Base-by-base conservation (phyloP, 345 rosid species). In the Rubroshorea leprosula region DNA sequence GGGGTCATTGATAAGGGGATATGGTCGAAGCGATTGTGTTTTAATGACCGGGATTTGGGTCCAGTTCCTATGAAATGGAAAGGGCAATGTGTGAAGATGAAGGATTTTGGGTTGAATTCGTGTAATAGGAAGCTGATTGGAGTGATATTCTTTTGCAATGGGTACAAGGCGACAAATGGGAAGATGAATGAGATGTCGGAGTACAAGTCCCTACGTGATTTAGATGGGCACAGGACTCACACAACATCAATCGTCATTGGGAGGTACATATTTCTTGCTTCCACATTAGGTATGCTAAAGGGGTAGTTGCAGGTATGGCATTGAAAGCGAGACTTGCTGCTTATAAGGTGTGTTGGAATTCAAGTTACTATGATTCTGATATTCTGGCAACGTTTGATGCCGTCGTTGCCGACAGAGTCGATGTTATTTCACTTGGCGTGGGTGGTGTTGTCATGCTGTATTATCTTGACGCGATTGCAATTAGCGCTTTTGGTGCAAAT, bases 1-100 rank as follows among this genome's bases (percentile, higher is more conserved):
- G 99, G 91, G 0, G 96, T 93, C 39, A 71, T 93, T 18, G 96
- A 93, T 54, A 93, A 97, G 11, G 99, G 97, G 50, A 72, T 93
- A 49, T 87, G 97, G 96, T 97, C 99, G 0, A 91, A 89, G 63
- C 72, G 86, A 0, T 79, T 85, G 38, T 83, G 97, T 77, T 93
- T 89, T 73, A 73, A 89, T 39, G 99, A 87, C 78, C 76, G 77
- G 18, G 86, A 78, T 57, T 88, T 93, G 23, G 88, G 77, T 11
- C 83, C 88, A 0, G 66, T 89, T 2, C 94, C 99, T 3, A 24
- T 74, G 7, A 80, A 78, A 65, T 93, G 99, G 99, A 89, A 79
- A 62, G 99, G 96, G 41, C 69, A 73, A 49, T 93, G 99, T 49
- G 66, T 73, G 2, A 39, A 64, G 0, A 61, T 84, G 0, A 58